Conservation (phyloP, 1,284 basidiomycete genomes). For the Polyporus tsugae region DNA sequence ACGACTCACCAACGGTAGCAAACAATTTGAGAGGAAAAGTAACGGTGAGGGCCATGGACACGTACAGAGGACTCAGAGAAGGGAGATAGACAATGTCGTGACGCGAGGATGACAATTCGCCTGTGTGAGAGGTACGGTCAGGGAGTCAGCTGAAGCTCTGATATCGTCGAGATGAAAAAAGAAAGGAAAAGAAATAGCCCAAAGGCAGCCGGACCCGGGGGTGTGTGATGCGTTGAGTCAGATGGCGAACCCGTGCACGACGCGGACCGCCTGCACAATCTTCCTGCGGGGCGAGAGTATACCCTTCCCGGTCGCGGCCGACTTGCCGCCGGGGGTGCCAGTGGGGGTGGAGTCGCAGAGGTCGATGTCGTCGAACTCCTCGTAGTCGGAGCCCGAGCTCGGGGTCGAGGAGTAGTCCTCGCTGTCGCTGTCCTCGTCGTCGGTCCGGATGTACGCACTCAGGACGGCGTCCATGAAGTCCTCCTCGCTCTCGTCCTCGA, state of each 20-base stretch:
- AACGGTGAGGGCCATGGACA: neutral
- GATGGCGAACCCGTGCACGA: neutral
- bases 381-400: slow-evolving; percentile 4
- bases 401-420: neutral
- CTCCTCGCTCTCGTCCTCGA: slow-evolving; percentile 10
- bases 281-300: neutral
- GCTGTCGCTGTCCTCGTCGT: neutral
- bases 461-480: slow-evolving; percentile 4
- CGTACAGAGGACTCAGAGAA: neutral
- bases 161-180: neutral
- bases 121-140: neutral
- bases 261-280: neutral
- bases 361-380: neutral
- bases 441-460: neutral
- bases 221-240: neutral
- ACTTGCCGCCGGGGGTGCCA: neutral
- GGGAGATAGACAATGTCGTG: neutral
- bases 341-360: neutral
- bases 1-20: neutral
- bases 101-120: neutral
- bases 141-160: neutral
- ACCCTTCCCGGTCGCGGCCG: neutral
- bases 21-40: neutral
- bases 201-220: neutral
- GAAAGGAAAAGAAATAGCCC: neutral